Conservation (phyloP, 768 basidiomycete genomes). For the Lentinula raphanica region DNA sequence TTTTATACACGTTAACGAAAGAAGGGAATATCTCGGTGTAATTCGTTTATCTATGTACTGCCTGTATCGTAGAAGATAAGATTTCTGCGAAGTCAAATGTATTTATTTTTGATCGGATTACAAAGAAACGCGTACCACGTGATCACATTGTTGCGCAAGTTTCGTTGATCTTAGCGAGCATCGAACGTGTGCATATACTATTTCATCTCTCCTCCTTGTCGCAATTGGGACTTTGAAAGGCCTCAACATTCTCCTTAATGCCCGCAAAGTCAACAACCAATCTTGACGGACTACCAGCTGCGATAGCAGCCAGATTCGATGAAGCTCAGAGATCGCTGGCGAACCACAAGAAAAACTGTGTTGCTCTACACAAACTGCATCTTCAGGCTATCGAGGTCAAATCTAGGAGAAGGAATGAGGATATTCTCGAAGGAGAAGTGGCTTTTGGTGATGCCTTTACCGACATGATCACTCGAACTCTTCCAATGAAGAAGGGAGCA, state of each 20-base stretch:
- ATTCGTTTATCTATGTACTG: not conserved
- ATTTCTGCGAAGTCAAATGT: not conserved
- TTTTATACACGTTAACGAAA: not conserved
- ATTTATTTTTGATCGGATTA: not conserved
- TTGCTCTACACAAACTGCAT: constrained; percentile 83
- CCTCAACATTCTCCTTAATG: not conserved
- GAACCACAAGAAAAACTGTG: constrained; percentile 91
- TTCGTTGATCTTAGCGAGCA: not conserved
- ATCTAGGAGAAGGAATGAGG: constrained; percentile 40
- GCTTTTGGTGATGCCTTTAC: constrained; percentile 74
- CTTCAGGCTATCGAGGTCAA: constrained; percentile 52
- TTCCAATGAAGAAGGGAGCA: constrained; percentile 83
- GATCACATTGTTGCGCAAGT: not conserved
- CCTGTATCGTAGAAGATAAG: too few species aligned
- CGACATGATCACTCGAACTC: constrained; percentile 63
- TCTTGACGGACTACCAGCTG: constrained; percentile 23
- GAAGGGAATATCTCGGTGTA: not conserved
- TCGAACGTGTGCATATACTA: too few species aligned
- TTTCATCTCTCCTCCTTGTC: not conserved
- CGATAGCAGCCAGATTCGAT: constrained; percentile 51
- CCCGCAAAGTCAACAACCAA: constrained; percentile 1
- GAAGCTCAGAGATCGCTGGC: constrained; percentile 77
- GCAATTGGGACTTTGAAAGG: not conserved
- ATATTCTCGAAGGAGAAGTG: constrained; percentile 69
- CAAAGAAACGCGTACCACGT: constrained; percentile 5